These are phyloP conservation scores for Venturia effusa DNA, from an alignment of 2,329 filamentous ascomycete species.

Conservation along the genomic window DNA sequence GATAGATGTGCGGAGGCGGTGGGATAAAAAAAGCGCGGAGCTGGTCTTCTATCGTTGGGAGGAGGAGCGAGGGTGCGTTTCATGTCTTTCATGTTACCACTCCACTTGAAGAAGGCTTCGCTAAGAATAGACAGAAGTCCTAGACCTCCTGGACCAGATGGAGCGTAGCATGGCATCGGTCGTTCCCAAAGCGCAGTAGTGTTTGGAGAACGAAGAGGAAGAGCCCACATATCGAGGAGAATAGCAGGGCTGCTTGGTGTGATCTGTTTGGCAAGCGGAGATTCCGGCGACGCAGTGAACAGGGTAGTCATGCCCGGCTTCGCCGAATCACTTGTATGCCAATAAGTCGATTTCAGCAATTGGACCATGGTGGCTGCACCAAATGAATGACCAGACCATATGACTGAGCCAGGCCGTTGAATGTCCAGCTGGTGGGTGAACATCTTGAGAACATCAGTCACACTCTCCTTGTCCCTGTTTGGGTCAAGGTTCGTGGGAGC, in stretches of 20 bases:
- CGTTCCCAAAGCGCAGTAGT: slow-evolving; percentile 57
- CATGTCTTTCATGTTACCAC: slow-evolving; percentile 57
- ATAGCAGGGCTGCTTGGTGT: slow-evolving; percentile 55
- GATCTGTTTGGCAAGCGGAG: slow-evolving; percentile 52
- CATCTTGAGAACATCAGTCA: slow-evolving; percentile 39
- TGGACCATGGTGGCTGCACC: slow-evolving; percentile 66
- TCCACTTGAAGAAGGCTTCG: slow-evolving; percentile 71
- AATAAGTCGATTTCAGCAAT: slow-evolving; percentile 65
- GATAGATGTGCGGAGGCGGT: slow-evolving; percentile 64
- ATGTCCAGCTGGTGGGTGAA: slow-evolving; percentile 56
- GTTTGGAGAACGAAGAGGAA: slow-evolving; percentile 56
- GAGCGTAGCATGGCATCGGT: slow-evolving; percentile 57
- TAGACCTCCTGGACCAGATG: slow-evolving; percentile 35
- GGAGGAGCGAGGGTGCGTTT: slow-evolving; percentile 44
- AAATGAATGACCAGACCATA: slow-evolving; percentile 73
- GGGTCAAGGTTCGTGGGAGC: slow-evolving; percentile 34
- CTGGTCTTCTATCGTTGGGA: slow-evolving; percentile 14
- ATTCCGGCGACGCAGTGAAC: slow-evolving; percentile 46
- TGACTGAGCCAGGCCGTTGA: slow-evolving; percentile 58
- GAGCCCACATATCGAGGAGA: slow-evolving; percentile 71
- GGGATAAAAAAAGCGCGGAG: slow-evolving; percentile 65
- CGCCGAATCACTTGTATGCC: not conserved
- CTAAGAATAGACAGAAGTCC: slow-evolving; percentile 62
- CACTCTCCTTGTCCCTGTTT: slow-evolving; percentile 25
- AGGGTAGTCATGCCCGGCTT: slow-evolving; percentile 36